A percentile compares a stretch with the other conserved stretches of the same genome.
These are phyloP conservation scores for Sarcomyxa edulis DNA, from an alignment of 768 basidiomycete genomes.

Conservation along the genomic window DNA sequence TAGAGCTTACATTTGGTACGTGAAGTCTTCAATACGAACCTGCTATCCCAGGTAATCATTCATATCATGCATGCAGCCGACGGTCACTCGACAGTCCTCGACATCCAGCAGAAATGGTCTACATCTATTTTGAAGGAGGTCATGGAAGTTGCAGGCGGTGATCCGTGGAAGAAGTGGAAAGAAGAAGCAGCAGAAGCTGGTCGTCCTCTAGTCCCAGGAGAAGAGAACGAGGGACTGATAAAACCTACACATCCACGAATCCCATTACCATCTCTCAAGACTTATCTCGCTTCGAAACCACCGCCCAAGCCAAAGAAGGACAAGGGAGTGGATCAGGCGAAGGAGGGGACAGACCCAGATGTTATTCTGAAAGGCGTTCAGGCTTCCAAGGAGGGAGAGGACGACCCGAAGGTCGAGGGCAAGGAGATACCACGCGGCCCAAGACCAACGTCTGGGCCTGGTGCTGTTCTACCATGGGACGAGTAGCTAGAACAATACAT, in stretches of 20 bases:
- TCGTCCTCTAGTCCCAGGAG: constrained; percentile 42
- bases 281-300: too few species aligned
- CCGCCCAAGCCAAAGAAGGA: constrained; percentile 12
- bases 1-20: constrained; percentile 63
- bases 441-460: too few species aligned
- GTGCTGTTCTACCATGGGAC: background rate
- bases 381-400: too few species aligned
- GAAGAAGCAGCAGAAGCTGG: constrained; percentile 39
- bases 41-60: background rate
- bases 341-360: too few species aligned
- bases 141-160: constrained; percentile 61
- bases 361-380: too few species aligned
- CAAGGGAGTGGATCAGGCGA: constrained; percentile 6
- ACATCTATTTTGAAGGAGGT: constrained; percentile 62
- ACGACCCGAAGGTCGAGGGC: too few species aligned
- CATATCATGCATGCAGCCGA: constrained; percentile 30
- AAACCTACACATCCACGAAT: too few species aligned
- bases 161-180: constrained; percentile 55
- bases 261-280: too few species aligned
- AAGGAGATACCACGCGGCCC: too few species aligned
- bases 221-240: constrained; percentile 20
- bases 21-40: constrained; percentile 12
- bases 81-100: constrained; percentile 41
- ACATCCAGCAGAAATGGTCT: constrained; percentile 67
- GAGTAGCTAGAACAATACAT: too few species aligned